These are phyloP conservation scores for Mucor lusitanicus DNA, from an alignment of 371 early-diverging fungal species.

Conservation along the genomic window DNA sequence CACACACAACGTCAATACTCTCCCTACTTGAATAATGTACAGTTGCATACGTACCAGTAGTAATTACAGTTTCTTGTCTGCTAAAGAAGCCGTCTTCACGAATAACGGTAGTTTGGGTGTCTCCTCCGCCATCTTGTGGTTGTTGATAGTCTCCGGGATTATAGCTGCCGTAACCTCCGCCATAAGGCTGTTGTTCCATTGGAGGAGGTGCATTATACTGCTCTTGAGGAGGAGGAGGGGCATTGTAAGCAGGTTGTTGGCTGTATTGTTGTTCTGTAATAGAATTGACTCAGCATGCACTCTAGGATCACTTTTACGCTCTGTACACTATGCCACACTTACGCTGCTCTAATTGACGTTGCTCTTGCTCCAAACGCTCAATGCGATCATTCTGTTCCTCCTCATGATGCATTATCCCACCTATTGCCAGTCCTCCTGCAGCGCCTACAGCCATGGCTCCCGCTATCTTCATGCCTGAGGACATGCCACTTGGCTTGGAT, in stretches of 20 bases:
- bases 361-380: conserved; percentile 31
- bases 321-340: background rate
- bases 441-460: conserved; percentile 43
- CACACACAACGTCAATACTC: background rate
- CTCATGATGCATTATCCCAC: conserved; percentile 40
- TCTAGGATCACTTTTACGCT: background rate
- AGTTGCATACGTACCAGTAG: conserved; percentile 23
- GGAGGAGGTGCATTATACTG: background rate
- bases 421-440: conserved; percentile 38
- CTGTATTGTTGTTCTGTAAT: conserved; percentile 1
- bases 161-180: conserved; percentile 10
- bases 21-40: background rate
- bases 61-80: conserved; percentile 38
- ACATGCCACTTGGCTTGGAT: conserved; percentile 33
- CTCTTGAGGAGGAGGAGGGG: conserved; percentile 12
- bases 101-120: conserved; percentile 34
- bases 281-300: background rate
- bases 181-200: conserved; percentile 4
- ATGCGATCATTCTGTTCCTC: conserved; percentile 37
- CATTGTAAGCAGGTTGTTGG: conserved; percentile 6
- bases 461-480: conserved; percentile 44
- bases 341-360: conserved; percentile 22
- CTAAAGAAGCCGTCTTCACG: conserved; percentile 45
- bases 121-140: conserved; percentile 10
- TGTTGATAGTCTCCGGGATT: conserved; percentile 10